Evolutionary conservation across 2,329 filamentous ascomycete genomes (phyloP).

Genomic region (Cordyceps cateniannulata): DNA sequence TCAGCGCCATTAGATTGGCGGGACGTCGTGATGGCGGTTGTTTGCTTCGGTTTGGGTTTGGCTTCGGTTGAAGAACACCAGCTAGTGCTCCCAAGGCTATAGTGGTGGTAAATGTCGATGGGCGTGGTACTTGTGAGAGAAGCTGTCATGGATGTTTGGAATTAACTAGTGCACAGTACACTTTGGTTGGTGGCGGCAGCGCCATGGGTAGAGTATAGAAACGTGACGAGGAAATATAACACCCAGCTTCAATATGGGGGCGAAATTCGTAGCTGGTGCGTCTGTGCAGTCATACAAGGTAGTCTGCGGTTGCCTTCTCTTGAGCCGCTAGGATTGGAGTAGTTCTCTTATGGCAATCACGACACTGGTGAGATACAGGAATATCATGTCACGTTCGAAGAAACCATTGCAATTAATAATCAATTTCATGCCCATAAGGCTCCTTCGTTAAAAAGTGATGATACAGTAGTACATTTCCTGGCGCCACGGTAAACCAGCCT

Average conservation of each 20-base stretch:
- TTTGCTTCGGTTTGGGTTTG: no score
- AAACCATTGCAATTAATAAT: not conserved
- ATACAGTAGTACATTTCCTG: conserved; percentile 15
- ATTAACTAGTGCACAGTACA: not conserved
- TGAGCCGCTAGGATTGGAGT: not conserved
- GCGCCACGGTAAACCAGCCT: conserved; percentile 35
- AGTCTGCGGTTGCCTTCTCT: not conserved
- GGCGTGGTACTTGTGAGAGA: not conserved
- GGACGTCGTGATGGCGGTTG: no score
- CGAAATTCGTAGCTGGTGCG: not conserved
- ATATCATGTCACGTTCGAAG: not conserved
- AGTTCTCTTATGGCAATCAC: not conserved
- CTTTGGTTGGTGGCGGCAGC: not conserved
- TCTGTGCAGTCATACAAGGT: not conserved
- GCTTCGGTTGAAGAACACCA: no score
- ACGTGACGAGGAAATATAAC: not conserved
- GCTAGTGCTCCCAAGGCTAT: not conserved
- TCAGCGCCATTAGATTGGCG: no score
- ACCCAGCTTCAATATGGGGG: not conserved
- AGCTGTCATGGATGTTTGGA: not conserved
- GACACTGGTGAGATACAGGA: no score
- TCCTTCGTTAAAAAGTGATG: conserved; percentile 12
- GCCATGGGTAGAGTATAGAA: not conserved
- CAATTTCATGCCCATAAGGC: conserved; percentile 8
- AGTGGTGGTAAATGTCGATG: not conserved